A percentile compares a stretch with the other conserved stretches of the same genome.
phyloP scores from a whole-genome alignment of 257 asterid genomes.

The Solanum etuberosum region DNA sequence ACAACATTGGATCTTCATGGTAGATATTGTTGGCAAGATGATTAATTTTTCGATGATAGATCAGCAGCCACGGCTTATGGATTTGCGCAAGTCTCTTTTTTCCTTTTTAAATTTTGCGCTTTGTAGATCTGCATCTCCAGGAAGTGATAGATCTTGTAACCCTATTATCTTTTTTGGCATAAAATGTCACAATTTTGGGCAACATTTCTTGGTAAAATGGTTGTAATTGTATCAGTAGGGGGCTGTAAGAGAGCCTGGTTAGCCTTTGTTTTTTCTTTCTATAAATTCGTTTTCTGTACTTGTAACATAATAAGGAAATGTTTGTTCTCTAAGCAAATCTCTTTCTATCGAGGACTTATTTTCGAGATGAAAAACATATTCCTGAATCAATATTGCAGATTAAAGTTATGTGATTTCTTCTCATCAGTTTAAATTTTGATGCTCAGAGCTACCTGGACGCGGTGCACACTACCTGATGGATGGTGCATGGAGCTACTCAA shows the following conservation, averaged over 20 bases:
- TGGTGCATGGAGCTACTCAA: background rate
- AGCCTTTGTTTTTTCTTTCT: background rate
- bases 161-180: constrained; percentile 3
- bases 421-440: background rate
- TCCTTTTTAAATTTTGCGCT: background rate
- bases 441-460: background rate
- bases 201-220: background rate
- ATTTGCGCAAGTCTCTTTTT: background rate
- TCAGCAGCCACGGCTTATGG: background rate
- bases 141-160: background rate
- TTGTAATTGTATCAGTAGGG: constrained; percentile 4
- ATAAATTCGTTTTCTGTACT: background rate
- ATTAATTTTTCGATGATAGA: background rate
- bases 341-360: background rate
- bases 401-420: background rate
- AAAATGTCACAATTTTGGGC: constrained; percentile 12
- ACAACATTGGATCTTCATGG: background rate
- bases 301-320: background rate
- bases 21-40: background rate
- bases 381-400: background rate
- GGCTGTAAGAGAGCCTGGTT: background rate
- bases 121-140: background rate
- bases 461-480: background rate
- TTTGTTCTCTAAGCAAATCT: background rate
- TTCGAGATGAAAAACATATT: background rate